These are phyloP conservation scores for Fomitopsis betulina DNA, from an alignment of 1,284 basidiomycete genomes.

Conservation along the genomic window DNA sequence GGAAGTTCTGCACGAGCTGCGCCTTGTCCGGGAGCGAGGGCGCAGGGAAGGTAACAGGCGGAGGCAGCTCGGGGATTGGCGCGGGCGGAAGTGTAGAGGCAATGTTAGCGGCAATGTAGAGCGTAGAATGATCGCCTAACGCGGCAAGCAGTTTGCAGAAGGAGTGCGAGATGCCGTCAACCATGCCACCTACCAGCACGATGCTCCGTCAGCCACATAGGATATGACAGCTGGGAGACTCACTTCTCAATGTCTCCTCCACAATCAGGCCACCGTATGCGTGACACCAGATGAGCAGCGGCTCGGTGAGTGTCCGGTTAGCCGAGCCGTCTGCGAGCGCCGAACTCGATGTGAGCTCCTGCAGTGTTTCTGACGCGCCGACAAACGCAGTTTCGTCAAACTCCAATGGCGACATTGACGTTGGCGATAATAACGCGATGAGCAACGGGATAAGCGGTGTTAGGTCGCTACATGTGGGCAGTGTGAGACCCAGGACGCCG, in stretches of 20 bases:
- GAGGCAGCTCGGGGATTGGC: conserved; percentile 18
- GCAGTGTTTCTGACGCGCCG: conserved; percentile 65
- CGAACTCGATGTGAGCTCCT: conserved; percentile 74
- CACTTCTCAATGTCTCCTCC: conserved; percentile 39
- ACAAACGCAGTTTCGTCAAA: conserved; percentile 52
- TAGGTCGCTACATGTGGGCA: conserved; percentile 42
- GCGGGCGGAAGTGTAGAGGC: conserved; percentile 35
- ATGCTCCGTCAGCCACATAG: background rate
- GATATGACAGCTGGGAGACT: conserved; percentile 10
- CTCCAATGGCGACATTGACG: conserved; percentile 25
- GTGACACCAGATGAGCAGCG: conserved; percentile 72
- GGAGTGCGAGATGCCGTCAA: conserved; percentile 56
- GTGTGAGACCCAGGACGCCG: background rate
- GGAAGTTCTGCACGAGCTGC: conserved; percentile 61
- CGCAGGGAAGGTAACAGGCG: conserved; percentile 14
- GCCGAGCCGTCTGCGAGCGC: conserved; percentile 71
- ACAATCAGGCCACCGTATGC: conserved; percentile 51
- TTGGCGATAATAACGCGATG: conserved; percentile 53
- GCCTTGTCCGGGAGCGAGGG: conserved; percentile 19
- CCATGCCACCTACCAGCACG: conserved; percentile 31
- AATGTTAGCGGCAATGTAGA: conserved; percentile 73
- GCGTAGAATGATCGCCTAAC: conserved; percentile 79
- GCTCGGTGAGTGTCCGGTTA: conserved; percentile 72
- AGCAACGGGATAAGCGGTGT: conserved; percentile 41
- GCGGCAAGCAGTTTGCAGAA: conserved; percentile 77